Percentiles rank a stretch among this genome's conserved stretches.
Evolutionary conservation across 257 asterid genomes (phyloP).

Genomic region (Solanum pinnatisectum): DNA sequence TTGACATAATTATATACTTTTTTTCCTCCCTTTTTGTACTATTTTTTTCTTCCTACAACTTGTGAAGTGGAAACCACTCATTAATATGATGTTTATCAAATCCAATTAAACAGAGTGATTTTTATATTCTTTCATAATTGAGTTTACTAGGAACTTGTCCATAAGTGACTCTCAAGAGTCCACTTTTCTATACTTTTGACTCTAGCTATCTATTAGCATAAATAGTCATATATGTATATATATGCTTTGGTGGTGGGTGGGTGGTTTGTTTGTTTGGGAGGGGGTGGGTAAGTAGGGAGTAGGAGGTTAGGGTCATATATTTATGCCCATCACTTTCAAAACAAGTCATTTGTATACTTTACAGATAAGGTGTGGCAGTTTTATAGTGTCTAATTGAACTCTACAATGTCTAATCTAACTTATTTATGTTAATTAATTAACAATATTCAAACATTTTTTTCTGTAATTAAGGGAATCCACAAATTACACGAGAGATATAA

Average conservation of each 20-base stretch:
- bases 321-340: constrained; percentile 5
- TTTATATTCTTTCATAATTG: not conserved
- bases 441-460: not conserved
- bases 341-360: constrained; percentile 17
- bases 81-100: constrained; percentile 15
- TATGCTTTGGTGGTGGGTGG: not conserved
- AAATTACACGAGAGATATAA: no score
- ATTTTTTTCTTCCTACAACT: not conserved
- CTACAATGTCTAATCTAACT: not conserved
- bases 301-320: not conserved
- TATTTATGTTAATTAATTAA: not conserved
- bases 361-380: constrained; percentile 6
- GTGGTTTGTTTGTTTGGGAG: no score
- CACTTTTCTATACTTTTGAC: not conserved
- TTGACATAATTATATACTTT: not conserved
- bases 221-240: not conserved
- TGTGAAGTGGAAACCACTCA: constrained; percentile 5
- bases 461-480: no score
- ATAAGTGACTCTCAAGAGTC: not conserved
- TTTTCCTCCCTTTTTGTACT: not conserved
- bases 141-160: not conserved
- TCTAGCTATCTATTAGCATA: not conserved
- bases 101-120: not conserved
- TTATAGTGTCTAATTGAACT: not conserved
- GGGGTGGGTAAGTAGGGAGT: no score